Evolutionary conservation across 768 basidiomycete genomes (phyloP).

Genomic region (Dendrothele bispora): DNA sequence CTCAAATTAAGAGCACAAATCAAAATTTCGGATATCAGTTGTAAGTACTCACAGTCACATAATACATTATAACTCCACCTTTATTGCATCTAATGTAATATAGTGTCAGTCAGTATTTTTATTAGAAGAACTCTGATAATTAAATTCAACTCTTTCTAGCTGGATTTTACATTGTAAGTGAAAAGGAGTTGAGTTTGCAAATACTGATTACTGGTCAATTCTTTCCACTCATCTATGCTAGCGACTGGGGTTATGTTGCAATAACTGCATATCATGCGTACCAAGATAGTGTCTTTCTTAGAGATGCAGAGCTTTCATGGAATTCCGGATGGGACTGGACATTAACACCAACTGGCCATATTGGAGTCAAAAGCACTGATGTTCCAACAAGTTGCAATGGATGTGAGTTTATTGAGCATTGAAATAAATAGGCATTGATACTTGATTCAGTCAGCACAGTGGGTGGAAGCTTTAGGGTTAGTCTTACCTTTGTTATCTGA

Average conservation of each 20-base stretch:
- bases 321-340: constrained; percentile 6
- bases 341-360: not conserved
- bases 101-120: too few relatives aligned
- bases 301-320: constrained; percentile 10
- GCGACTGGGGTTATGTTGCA: constrained; percentile 11
- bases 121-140: too few relatives aligned
- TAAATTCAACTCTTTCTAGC: not conserved
- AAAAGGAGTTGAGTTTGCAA: not conserved
- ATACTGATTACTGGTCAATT: not conserved
- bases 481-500: not conserved
- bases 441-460: constrained; percentile 2
- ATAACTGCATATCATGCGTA: constrained; percentile 10
- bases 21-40: too few relatives aligned
- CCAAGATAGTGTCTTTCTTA: constrained; percentile 4
- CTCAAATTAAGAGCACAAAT: too few relatives aligned
- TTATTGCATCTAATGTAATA: too few relatives aligned
- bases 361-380: not conserved
- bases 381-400: not conserved
- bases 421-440: not conserved
- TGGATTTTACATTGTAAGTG: constrained; percentile 5
- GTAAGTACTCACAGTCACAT: too few relatives aligned
- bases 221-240: too few relatives aligned
- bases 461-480: constrained; percentile 9
- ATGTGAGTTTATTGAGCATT: not conserved
- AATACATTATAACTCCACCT: too few relatives aligned